A percentile compares a stretch with the other conserved stretches of the same genome.
Conservation (phyloP, 768 basidiomycete genomes). For the Tephrocybe sp. region DNA sequence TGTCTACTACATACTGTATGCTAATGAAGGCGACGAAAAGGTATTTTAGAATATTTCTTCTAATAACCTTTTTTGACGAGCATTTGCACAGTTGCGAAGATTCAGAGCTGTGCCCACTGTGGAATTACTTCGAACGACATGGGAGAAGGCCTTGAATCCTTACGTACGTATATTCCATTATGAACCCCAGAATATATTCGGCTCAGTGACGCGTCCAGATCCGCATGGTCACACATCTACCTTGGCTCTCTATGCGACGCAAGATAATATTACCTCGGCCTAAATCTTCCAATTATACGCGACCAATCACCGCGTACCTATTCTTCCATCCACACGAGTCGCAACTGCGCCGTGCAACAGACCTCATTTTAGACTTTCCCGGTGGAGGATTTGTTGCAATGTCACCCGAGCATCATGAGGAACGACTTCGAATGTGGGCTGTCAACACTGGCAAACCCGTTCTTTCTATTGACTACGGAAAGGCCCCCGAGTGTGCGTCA, state of each 20-base stretch:
- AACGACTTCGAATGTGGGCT: constrained; percentile 88
- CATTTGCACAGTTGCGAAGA: constrained; percentile 66
- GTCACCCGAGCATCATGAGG: constrained; percentile 96
- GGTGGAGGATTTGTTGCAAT: constrained; percentile 98
- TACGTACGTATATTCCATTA: constrained; percentile 52
- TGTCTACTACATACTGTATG: constrained; percentile 82
- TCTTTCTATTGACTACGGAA: constrained; percentile 90
- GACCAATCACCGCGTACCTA: constrained; percentile 81
- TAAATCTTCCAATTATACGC: constrained; percentile 67
- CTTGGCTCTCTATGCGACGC: constrained; percentile 61
- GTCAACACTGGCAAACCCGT: constrained; percentile 75
- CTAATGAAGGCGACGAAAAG: constrained; percentile 95
- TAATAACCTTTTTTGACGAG: not conserved
- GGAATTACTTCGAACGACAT: constrained; percentile 93
- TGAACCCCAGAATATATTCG: not conserved
- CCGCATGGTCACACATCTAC: constrained; percentile 61
- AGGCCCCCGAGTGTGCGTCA: constrained; percentile 88
- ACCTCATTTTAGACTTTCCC: constrained; percentile 90
- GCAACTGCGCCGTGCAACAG: constrained; percentile 64
- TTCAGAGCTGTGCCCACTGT: constrained; percentile 94
- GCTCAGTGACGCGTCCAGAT: constrained; percentile 38
- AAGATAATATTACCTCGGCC: constrained; percentile 87
- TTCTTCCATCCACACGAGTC: constrained; percentile 75
- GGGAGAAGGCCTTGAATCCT: constrained; percentile 97
- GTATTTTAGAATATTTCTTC: constrained; percentile 35